These are phyloP conservation scores for Pseudognaphalium luteoalbum DNA, from an alignment of 129 eudicot species.

Conservation along the genomic window DNA sequence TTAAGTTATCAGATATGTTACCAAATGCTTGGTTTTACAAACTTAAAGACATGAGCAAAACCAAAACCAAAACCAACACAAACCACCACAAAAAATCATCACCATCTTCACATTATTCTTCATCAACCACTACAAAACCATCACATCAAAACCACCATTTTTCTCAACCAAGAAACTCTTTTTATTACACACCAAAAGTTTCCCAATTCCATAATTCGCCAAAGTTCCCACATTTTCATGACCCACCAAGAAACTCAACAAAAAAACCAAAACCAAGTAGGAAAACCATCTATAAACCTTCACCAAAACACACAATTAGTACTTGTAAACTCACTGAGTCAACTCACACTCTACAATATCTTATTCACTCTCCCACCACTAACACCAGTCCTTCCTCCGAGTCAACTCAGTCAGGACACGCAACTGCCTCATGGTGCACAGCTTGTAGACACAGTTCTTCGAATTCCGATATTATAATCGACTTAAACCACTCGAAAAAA, in stretches of 20 bases:
- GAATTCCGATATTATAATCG: slow-evolving; percentile 49
- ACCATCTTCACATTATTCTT: slow-evolving; percentile 11
- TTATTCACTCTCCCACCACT: slow-evolving; percentile 40
- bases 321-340: slow-evolving; percentile 27
- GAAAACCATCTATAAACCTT: slow-evolving; percentile 65
- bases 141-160: slow-evolving; percentile 27
- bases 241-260: slow-evolving; percentile 57
- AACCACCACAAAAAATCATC: slow-evolving; percentile 38
- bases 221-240: slow-evolving; percentile 37
- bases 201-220: slow-evolving; percentile 37
- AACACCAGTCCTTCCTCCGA: slow-evolving; percentile 32
- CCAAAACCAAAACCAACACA: slow-evolving; percentile 30
- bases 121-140: slow-evolving; percentile 31
- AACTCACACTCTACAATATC: slow-evolving; percentile 31
- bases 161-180: slow-evolving; percentile 44
- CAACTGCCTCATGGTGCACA: slow-evolving; percentile 34
- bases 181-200: slow-evolving; percentile 40
- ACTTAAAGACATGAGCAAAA: slow-evolving; percentile 66
- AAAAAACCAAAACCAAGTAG: slow-evolving; percentile 41
- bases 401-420: slow-evolving; percentile 41
- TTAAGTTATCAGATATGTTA: slow-evolving; percentile 69
- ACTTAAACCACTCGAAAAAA: slow-evolving; percentile 33
- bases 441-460: slow-evolving; percentile 47
- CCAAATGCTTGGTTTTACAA: slow-evolving; percentile 93
- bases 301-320: slow-evolving; percentile 43